Conservation (phyloP, 169 alveolate species). For the Babesia divergens region DNA sequence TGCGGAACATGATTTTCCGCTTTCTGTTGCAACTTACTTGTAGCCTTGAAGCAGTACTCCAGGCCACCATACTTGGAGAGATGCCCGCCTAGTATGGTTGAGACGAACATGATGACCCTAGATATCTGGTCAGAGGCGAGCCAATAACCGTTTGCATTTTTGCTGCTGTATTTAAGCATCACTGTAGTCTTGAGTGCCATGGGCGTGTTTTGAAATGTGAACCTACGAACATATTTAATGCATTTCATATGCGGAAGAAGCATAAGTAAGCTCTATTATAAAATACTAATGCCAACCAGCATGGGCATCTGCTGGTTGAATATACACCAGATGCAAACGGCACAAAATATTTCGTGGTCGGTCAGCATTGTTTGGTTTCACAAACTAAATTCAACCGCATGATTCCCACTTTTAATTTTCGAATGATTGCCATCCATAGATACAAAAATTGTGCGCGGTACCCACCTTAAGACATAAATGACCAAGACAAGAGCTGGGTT, state of each 20-base stretch:
- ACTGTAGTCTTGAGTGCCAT: slow-evolving; percentile 43
- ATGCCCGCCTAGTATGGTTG: slow-evolving; percentile 52
- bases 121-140: slow-evolving; percentile 46
- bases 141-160: slow-evolving; percentile 52
- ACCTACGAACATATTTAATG: slow-evolving; percentile 2
- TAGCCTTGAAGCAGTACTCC: slow-evolving; percentile 48
- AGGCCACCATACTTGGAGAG: slow-evolving; percentile 19
- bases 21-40: slow-evolving; percentile 5
- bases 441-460: no score
- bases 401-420: no score
- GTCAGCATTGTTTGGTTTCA: no score
- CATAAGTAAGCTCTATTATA: not conserved
- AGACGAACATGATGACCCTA: slow-evolving; percentile 32
- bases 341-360: no score
- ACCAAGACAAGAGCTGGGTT: slow-evolving; percentile 6
- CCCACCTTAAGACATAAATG: slow-evolving; percentile 31
- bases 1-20: not conserved
- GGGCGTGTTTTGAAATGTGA: slow-evolving; percentile 56
- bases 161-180: slow-evolving; percentile 42
- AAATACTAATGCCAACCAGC: no score
- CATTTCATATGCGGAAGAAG: not conserved
- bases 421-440: no score
- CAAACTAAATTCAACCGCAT: no score
- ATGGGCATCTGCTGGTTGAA: no score
- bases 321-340: no score